Conservation (phyloP, 1,284 basidiomycete genomes). For the Erythrobasidium hasegawianum region DNA sequence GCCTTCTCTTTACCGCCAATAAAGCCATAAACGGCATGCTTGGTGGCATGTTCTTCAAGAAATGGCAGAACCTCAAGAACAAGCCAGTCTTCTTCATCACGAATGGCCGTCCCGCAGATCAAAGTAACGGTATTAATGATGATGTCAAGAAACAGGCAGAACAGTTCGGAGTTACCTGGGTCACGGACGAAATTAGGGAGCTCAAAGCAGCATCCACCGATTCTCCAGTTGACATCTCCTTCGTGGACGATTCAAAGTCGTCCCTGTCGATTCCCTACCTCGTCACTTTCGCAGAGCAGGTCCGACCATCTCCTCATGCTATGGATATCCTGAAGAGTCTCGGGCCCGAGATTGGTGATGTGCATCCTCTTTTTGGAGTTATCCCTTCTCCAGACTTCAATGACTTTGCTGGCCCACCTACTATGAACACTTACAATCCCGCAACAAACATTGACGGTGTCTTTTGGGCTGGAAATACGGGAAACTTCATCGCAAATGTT, state of each 20-base stretch:
- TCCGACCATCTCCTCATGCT: constrained; percentile 1
- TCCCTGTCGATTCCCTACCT: not conserved
- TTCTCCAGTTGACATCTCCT: not conserved
- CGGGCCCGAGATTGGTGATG: not conserved
- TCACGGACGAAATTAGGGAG: not conserved
- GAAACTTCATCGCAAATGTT: constrained; percentile 9
- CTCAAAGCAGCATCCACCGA: not conserved
- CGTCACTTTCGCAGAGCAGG: constrained; percentile 8
- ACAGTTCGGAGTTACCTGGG: not conserved
- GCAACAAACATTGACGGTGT: not conserved
- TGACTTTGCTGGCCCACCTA: not conserved
- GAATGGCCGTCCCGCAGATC: not conserved
- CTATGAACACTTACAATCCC: not conserved
- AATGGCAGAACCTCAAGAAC: constrained; percentile 10
- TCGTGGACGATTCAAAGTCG: not conserved
- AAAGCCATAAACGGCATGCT: constrained; percentile 5
- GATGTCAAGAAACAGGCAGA: not conserved
- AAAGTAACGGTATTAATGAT: not conserved
- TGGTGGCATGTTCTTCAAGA: constrained; percentile 3
- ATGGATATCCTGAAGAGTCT: not conserved
- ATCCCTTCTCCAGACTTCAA: not conserved
- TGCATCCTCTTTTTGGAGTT: constrained; percentile 3
- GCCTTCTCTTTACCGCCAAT: not conserved
- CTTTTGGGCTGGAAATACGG: constrained; percentile 8
- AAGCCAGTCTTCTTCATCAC: constrained; percentile 2